Evolutionary conservation across 2,329 filamentous ascomycete genomes (phyloP), one percentile per base, ranked within the genome.

Genomic region (Penicillium sp.): DNA sequence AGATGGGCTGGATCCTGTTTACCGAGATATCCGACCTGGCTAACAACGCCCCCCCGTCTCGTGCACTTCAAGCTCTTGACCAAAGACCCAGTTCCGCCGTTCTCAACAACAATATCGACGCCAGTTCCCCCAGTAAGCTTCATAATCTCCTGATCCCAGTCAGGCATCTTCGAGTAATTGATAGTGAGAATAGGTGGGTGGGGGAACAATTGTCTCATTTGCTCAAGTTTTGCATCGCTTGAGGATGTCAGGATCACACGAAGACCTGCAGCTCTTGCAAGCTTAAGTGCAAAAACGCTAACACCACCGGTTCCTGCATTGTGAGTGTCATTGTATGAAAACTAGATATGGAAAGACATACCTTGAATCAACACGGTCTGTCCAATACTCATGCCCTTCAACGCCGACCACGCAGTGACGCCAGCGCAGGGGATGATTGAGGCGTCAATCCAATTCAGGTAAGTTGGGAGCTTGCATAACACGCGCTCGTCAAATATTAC

Each of bases 311-410:
- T 39, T 18, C 36, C 36, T 39, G 2, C 24, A 5, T 27, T 5
- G 24, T 27, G 5, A 27, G 24, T 18, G 18, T 27, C 24, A 8
- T 6, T 27, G 24, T 27, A 8, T 27, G 24, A 4, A 27, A 6
- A 27, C 8, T 8, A 27, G 24, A 27, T 27, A 6, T 27, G 5
- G 24, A 27, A 18, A 18, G 16, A 58, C 57, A 50, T 56, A 71
- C 74, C 77, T 71, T 80, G 77, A 38, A 80, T 76, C 18, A 80
- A 61, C 16, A 80, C 72, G 2, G 64, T 77, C 54, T 75, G 60
- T 1, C 76, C 75, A 16, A 77, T 70, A 0, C 57, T 60, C 10
- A 71, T 60, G 1, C 69, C 75, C 56, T 74, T 76, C n/a, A 79
- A 56, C 0, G 77, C 75, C 43, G 70, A 66, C 75, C 78, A 80